Percentiles rank a stretch among this genome's conserved stretches.
Conservation (phyloP, 129 eudicot species). For the Smallanthus sonchifolius region DNA sequence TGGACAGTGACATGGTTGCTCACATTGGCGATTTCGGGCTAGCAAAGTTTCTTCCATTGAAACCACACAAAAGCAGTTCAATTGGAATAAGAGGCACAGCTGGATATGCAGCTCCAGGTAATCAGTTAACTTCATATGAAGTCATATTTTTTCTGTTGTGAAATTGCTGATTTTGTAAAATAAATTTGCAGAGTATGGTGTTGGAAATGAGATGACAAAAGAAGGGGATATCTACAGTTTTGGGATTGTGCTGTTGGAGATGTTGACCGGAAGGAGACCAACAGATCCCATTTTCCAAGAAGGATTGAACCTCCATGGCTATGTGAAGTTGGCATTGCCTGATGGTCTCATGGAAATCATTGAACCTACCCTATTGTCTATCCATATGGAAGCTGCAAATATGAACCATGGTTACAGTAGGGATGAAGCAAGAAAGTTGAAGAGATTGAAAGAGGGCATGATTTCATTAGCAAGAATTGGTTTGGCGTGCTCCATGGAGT, state of each 20-base stretch:
- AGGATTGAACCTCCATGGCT: slow-evolving; percentile 33
- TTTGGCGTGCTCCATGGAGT: slow-evolving; percentile 31
- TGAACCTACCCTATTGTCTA: slow-evolving; percentile 13
- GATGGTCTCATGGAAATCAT: slow-evolving; percentile 26
- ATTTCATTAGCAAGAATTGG: slow-evolving; percentile 24
- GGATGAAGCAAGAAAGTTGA: neutral
- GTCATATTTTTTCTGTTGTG: neutral
- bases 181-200: slow-evolving; percentile 29
- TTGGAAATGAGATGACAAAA: slow-evolving; percentile 42
- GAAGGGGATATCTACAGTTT: slow-evolving; percentile 36
- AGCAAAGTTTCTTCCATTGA: slow-evolving; percentile 33
- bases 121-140: neutral
- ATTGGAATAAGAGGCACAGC: slow-evolving; percentile 44
- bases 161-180: neutral
- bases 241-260: slow-evolving; percentile 34
- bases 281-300: slow-evolving; percentile 22
- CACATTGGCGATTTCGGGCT: slow-evolving; percentile 38
- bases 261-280: slow-evolving; percentile 35
- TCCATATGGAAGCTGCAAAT: slow-evolving; percentile 3
- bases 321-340: slow-evolving; percentile 27
- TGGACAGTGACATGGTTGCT: slow-evolving; percentile 35
- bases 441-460: slow-evolving; percentile 12
- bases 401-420: neutral
- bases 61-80: slow-evolving; percentile 35
- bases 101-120: slow-evolving; percentile 56